phyloP scores from a whole-genome alignment of 345 rosid species.

The Eucalyptus sp. region DNA sequence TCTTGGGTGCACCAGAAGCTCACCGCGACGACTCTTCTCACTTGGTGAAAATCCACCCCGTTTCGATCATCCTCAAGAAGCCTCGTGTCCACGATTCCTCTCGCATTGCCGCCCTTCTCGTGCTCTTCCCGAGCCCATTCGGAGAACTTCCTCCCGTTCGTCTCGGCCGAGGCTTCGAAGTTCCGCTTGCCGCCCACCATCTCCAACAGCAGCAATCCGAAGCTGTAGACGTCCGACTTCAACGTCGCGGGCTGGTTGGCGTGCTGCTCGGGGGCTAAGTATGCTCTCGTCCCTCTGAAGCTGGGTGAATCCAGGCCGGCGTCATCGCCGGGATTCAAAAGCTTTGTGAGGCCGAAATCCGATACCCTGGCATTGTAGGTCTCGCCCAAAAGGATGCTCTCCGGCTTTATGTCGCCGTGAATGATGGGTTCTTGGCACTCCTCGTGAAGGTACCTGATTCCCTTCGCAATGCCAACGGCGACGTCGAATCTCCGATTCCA shows the following conservation, averaged over 20 bases:
- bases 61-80: constrained; percentile 6
- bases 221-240: constrained; percentile 54
- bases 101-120: constrained; percentile 21
- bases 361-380: constrained; percentile 37
- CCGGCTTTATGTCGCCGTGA: constrained; percentile 46
- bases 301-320: constrained; percentile 8
- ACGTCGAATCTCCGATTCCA: constrained; percentile 37
- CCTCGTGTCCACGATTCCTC: constrained; percentile 22
- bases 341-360: constrained; percentile 47
- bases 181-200: constrained; percentile 37
- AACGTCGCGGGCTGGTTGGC: constrained; percentile 35
- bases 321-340: constrained; percentile 17
- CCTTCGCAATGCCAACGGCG: constrained; percentile 43
- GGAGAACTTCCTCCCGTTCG: constrained; percentile 35
- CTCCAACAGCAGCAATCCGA: constrained; percentile 52
- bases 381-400: constrained; percentile 50
- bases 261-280: constrained; percentile 50
- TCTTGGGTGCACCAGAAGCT: constrained; percentile 57
- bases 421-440: constrained; percentile 39
- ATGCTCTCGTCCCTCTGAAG: constrained; percentile 34
- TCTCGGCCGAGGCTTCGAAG: constrained; percentile 24
- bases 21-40: constrained; percentile 19
- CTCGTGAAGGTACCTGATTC: constrained; percentile 51
- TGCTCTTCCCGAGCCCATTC: constrained; percentile 56
- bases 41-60: constrained; percentile 27